Percentiles rank a stretch among this genome's conserved stretches.
Conservation (phyloP, 192 early-diverging fungal species). For the Coemansia biformis region DNA sequence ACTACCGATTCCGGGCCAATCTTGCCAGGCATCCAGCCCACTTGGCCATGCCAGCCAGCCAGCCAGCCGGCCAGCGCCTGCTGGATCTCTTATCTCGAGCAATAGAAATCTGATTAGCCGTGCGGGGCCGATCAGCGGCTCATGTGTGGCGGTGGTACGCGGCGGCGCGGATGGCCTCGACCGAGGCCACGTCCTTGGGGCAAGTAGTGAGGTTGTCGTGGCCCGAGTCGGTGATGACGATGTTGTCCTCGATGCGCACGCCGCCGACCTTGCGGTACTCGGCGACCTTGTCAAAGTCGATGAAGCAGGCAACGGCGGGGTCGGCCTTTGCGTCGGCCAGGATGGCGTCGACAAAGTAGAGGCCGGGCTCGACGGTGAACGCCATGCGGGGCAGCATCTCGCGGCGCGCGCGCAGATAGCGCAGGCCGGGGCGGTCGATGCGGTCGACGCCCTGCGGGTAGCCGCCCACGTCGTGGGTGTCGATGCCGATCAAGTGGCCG, state of each 20-base stretch:
- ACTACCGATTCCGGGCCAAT: neutral
- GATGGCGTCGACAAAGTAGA: conserved; percentile 85
- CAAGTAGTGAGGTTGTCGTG: conserved; percentile 78
- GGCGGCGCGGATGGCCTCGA: conserved; percentile 55
- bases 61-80: no score
- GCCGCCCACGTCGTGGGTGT: conserved; percentile 84
- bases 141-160: conserved; percentile 16
- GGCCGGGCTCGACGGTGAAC: conserved; percentile 89
- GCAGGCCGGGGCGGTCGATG: conserved; percentile 63
- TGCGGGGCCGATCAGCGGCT: neutral
- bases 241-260: conserved; percentile 88
- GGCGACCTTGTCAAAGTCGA: conserved; percentile 63
- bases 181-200: conserved; percentile 67
- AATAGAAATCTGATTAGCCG: neutral
- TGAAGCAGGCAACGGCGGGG: conserved; percentile 53
- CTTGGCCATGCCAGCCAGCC: no score
- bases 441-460: conserved; percentile 65
- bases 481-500: conserved; percentile 82
- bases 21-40: no score
- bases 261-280: conserved; percentile 79
- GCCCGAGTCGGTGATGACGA: conserved; percentile 73
- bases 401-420: conserved; percentile 72
- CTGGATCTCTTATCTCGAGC: no score
- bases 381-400: conserved; percentile 72
- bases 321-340: conserved; percentile 59